These are phyloP conservation scores for Fusarium domesticum DNA, from an alignment of 2,329 filamentous ascomycete genomes.

Conservation along the genomic window DNA sequence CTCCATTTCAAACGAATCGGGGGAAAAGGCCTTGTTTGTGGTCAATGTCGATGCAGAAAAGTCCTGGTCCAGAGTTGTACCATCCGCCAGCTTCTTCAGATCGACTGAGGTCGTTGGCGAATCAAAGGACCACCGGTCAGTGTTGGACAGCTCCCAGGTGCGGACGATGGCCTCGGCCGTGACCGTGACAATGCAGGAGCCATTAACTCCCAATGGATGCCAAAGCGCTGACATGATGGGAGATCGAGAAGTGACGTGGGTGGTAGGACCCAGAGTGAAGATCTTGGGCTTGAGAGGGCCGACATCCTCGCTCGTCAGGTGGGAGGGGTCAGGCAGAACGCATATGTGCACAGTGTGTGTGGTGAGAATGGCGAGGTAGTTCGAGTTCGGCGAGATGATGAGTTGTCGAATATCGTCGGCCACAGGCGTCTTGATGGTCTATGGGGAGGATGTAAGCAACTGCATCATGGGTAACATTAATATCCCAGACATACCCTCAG, in stretches of 20 bases:
- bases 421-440: conserved; percentile 75
- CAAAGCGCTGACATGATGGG: conserved; percentile 79
- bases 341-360: conserved; percentile 85
- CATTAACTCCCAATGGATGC: conserved; percentile 86
- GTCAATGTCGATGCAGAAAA: conserved; percentile 72
- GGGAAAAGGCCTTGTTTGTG: conserved; percentile 78
- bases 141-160: conserved; percentile 83
- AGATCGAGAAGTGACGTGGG: conserved; percentile 82
- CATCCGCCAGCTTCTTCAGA: conserved; percentile 83
- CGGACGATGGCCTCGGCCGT: conserved; percentile 85
- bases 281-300: conserved; percentile 75
- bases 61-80: conserved; percentile 76
- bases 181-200: conserved; percentile 80
- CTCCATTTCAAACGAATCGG: conserved; percentile 89
- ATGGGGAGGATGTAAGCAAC: conserved; percentile 6
- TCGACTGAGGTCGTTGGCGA: conserved; percentile 80
- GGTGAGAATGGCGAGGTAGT: conserved; percentile 82
- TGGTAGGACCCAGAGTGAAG: conserved; percentile 88
- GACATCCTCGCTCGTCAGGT: conserved; percentile 67
- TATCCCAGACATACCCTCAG: conserved; percentile 33
- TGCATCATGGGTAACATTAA: background rate
- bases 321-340: conserved; percentile 75
- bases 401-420: conserved; percentile 83
- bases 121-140: conserved; percentile 84
- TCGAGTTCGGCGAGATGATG: conserved; percentile 74